These are phyloP conservation scores for Thuja plicata DNA, from an alignment of 83 land plant species.

Conservation along the genomic window DNA sequence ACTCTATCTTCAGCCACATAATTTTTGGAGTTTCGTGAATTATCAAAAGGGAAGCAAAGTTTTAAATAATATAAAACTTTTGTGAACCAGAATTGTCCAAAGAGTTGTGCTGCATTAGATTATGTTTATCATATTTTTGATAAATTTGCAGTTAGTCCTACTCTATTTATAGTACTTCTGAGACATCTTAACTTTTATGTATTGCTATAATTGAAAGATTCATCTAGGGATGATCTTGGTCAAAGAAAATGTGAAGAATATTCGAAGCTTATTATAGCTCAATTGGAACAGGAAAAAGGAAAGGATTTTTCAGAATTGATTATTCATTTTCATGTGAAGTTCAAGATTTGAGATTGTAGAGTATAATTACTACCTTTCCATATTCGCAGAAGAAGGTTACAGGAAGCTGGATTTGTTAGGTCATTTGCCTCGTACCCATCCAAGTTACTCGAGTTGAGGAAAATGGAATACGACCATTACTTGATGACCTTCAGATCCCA, in stretches of 20 bases:
- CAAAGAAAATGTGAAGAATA: constrained; percentile 11
- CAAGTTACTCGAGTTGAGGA: constrained; percentile 36
- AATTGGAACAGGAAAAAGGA: constrained; percentile 19
- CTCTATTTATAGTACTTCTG: not conserved
- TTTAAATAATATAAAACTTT: not conserved
- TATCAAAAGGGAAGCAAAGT: not conserved
- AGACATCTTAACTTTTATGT: not conserved
- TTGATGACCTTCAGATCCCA: constrained; percentile 27
- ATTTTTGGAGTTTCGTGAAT: not conserved
- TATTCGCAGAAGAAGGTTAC: not conserved
- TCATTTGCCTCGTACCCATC: constrained; percentile 27
- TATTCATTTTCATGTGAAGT: not conserved
- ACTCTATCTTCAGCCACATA: not conserved
- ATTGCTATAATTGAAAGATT: not conserved
- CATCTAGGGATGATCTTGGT: not conserved
- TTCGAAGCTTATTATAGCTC: not conserved
- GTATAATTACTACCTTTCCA: not conserved
- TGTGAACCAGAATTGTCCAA: not conserved
- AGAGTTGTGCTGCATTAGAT: not conserved
- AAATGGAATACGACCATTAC: constrained; percentile 21
- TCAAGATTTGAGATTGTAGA: not conserved
- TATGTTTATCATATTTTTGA: constrained; percentile 4
- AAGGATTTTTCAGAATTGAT: constrained; percentile 11
- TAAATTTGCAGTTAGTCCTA: not conserved
- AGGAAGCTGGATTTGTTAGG: constrained; percentile 19